Base-by-base conservation (phyloP, 495 filamentous ascomycete genomes). In the Penicillium robsamsonii region DNA sequence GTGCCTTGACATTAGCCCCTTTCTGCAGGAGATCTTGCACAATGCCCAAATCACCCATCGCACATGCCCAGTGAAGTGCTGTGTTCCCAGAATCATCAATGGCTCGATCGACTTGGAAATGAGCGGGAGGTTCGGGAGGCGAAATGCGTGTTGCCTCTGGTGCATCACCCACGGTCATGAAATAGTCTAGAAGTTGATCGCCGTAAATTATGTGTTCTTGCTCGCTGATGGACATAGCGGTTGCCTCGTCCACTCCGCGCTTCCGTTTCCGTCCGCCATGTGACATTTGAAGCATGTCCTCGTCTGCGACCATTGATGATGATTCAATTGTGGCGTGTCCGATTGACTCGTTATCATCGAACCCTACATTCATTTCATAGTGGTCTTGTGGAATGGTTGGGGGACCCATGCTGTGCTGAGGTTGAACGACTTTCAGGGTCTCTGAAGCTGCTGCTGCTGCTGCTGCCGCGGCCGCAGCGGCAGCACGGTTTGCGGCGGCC, bases 21-120 rank as follows among this genome's bases (percentile, higher is more conserved):
- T 89, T 88, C 12, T 81, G 80, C 55, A 93, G 85, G 4, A 98
- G 75, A 63, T 93, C 84, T 67, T 85, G 89, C 53, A 97, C 90
- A 30, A 97, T 89, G 27, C 91, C 88, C 17, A 97, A 75, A 64
- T 98, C 94, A 40, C 93, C 94, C 94, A 98, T 97, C n/a, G 94
- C 88, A 55, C 90, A 88, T 17, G 91, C 94, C 94, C 94, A 98
- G 67, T 98, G 94, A 54, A 98, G 79, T 3, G 92, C 91, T 3
- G 89, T 93, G 62, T 97, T 91, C 5, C 84, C 83, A 47, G 93
- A 90, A 18, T 89, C 85, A 63, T 98, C 94, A 61, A 98, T 96
- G 27, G 85, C 75, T 66, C 90, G 88, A 73, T 97, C 86, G 13
- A 95, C 84, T 57, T 96, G 84, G 67, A 94, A 95, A 61, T 90